phyloP scores from a whole-genome alignment of 345 rosid species.

The Eucalyptus coolabah region DNA sequence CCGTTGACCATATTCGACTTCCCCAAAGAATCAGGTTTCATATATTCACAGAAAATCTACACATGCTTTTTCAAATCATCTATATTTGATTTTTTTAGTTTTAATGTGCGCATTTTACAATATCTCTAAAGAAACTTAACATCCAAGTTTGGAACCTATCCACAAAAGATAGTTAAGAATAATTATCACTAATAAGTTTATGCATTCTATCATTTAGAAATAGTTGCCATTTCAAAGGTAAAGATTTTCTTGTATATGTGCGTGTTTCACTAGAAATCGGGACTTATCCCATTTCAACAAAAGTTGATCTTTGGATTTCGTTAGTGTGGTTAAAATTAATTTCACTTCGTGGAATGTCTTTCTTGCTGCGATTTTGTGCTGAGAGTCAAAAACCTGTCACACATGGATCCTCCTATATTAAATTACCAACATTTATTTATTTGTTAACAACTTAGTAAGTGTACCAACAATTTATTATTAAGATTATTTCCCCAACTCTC shows the following conservation, averaged over 20 bases:
- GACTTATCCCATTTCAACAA: too few species aligned
- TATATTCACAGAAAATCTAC: background rate
- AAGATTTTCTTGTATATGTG: too few species aligned
- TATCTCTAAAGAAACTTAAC: too few species aligned
- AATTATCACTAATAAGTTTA: too few species aligned
- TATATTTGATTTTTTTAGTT: too few species aligned
- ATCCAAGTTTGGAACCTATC: background rate
- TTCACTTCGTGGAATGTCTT: too few species aligned
- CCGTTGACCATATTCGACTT: background rate
- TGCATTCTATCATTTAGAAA: background rate
- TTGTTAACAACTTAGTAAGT: background rate
- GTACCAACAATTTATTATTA: background rate
- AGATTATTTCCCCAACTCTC: background rate
- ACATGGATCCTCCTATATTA: background rate
- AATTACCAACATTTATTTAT: background rate
- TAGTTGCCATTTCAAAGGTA: too few species aligned
- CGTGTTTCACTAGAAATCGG: background rate
- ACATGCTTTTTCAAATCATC: background rate
- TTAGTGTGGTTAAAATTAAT: too few species aligned
- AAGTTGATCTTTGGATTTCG: too few species aligned
- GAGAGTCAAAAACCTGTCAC: too few species aligned
- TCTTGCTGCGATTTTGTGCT: too few species aligned
- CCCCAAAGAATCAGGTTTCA: background rate
- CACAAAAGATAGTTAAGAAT: background rate
- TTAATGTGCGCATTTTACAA: background rate